Conservation (phyloP, 805 yeast genomes). For the Cyberlindnera petersonii region DNA sequence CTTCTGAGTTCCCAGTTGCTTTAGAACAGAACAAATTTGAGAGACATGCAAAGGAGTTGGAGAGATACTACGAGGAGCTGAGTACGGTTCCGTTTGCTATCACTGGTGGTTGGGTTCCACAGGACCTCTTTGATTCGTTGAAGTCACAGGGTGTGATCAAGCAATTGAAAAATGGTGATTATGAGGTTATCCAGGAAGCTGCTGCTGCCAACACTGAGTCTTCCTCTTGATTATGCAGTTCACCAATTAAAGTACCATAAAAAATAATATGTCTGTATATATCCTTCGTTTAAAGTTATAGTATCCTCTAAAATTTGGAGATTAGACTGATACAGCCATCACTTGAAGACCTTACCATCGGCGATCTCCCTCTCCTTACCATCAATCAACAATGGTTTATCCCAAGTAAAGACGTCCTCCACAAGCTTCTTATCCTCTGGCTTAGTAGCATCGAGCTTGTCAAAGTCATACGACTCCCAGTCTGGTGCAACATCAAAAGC, state of each 20-base stretch:
- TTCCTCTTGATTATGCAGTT: neutral
- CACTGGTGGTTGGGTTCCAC: constrained; percentile 95
- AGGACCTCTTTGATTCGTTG: constrained; percentile 78
- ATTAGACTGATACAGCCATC: too few relatives aligned
- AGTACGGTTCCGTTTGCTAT: constrained; percentile 79
- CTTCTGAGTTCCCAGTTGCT: constrained; percentile 54
- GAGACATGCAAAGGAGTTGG: constrained; percentile 52
- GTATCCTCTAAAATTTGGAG: too few relatives aligned
- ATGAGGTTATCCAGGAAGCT: constrained; percentile 28
- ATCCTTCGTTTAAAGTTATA: too few relatives aligned
- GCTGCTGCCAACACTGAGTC: constrained; percentile 3
- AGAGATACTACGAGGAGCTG: constrained; percentile 63
- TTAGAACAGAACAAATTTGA: constrained; percentile 58
- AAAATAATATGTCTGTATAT: too few relatives aligned
- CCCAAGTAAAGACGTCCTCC: constrained; percentile 97
- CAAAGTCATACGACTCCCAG: constrained; percentile 90
- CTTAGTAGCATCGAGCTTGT: constrained; percentile 75
- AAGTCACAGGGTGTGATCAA: constrained; percentile 65
- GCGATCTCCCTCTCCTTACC: constrained; percentile 85
- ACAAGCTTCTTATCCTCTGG: constrained; percentile 76
- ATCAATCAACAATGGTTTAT: constrained; percentile 77
- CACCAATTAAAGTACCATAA: too few relatives aligned
- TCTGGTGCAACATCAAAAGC: constrained; percentile 99
- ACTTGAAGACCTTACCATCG: constrained; percentile 97
- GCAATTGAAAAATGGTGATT: constrained; percentile 56